These are phyloP conservation scores for Lunularia cruciata DNA, from an alignment of 225 moss, liverwort and hornwort genomes.

Conservation along the genomic window DNA sequence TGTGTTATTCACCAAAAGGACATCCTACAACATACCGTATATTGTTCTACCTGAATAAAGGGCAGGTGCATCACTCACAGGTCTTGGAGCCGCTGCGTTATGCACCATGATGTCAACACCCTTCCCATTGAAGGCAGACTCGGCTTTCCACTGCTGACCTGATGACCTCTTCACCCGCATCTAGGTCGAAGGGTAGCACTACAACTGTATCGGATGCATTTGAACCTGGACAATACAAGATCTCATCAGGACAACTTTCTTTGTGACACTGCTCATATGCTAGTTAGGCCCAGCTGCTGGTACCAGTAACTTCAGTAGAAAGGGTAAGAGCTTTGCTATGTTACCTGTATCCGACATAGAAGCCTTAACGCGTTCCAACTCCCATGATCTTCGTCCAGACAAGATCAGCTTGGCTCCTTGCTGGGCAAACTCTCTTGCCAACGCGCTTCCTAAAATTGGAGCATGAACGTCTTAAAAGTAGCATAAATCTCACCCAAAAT, in stretches of 20 bases:
- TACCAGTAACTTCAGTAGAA: too few relatives aligned
- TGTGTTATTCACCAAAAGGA: too few relatives aligned
- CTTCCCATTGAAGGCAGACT: constrained; percentile 55
- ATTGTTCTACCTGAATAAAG: too few relatives aligned
- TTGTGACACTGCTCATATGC: too few relatives aligned
- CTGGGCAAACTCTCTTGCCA: constrained; percentile 61
- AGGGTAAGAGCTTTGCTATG: too few relatives aligned
- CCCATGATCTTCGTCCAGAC: constrained; percentile 54
- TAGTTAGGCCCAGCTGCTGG: too few relatives aligned
- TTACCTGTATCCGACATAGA: constrained; percentile 26
- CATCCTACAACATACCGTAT: too few relatives aligned
- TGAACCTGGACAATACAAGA: too few relatives aligned
- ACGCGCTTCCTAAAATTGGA: constrained; percentile 53
- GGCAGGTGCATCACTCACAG: background rate
- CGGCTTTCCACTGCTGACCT: constrained; percentile 53
- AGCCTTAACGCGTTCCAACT: constrained; percentile 67
- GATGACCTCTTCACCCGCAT: constrained; percentile 37
- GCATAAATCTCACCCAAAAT: too few relatives aligned
- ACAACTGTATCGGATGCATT: constrained; percentile 41
- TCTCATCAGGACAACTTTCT: too few relatives aligned
- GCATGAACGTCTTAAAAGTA: too few relatives aligned
- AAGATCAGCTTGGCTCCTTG: constrained; percentile 72
- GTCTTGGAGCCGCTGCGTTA: constrained; percentile 61
- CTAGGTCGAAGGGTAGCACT: constrained; percentile 61
- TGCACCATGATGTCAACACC: constrained; percentile 76